Percentiles rank a stretch among this genome's conserved stretches.
Evolutionary conservation across 805 yeast species (phyloP).

Genomic region (Kuraishia capsulata): DNA sequence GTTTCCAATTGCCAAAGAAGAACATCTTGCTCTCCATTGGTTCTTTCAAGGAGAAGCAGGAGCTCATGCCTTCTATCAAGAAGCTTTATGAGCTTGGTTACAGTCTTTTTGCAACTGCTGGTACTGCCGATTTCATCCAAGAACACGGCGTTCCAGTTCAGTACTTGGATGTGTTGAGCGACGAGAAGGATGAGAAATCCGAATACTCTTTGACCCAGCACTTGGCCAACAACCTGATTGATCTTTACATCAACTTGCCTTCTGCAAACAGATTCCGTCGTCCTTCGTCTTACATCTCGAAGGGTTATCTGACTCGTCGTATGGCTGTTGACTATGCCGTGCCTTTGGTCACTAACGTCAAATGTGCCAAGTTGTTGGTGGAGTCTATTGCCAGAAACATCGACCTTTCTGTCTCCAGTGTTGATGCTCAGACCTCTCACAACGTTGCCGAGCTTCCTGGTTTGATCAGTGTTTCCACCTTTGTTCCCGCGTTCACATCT

Average conservation of each 20-base stretch:
- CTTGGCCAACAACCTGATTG: constrained; percentile 93
- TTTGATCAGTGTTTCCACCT: constrained; percentile 71
- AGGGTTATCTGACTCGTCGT: constrained; percentile 97
- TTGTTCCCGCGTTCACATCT: constrained; percentile 59
- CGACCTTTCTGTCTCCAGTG: constrained; percentile 57
- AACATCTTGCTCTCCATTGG: constrained; percentile 92
- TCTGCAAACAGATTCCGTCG: constrained; percentile 96
- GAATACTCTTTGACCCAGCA: constrained; percentile 96
- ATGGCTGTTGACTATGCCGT: constrained; percentile 99
- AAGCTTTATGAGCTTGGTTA: constrained; percentile 77
- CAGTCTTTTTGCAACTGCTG: constrained; percentile 94
- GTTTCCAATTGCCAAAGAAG: constrained; percentile 91
- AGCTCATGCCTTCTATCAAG: constrained; percentile 79
- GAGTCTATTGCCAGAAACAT: constrained; percentile 82
- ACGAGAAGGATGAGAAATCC: constrained; percentile 67
- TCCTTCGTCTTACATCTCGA: constrained; percentile 96
- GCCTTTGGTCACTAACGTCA: constrained; percentile 95
- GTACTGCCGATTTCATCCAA: constrained; percentile 96
- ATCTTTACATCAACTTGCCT: constrained; percentile 92
- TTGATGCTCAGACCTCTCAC: constrained; percentile 89
- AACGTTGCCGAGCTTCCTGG: constrained; percentile 80
- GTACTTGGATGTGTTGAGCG: constrained; percentile 79
- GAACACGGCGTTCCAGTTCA: constrained; percentile 93
- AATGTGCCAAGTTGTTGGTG: constrained; percentile 89
- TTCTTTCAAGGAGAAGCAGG: constrained; percentile 93